A percentile compares a stretch with the other conserved stretches of the same genome.
These are phyloP conservation scores for Neonectria ditissima DNA, from an alignment of 2,329 filamentous ascomycete species.

Conservation along the genomic window DNA sequence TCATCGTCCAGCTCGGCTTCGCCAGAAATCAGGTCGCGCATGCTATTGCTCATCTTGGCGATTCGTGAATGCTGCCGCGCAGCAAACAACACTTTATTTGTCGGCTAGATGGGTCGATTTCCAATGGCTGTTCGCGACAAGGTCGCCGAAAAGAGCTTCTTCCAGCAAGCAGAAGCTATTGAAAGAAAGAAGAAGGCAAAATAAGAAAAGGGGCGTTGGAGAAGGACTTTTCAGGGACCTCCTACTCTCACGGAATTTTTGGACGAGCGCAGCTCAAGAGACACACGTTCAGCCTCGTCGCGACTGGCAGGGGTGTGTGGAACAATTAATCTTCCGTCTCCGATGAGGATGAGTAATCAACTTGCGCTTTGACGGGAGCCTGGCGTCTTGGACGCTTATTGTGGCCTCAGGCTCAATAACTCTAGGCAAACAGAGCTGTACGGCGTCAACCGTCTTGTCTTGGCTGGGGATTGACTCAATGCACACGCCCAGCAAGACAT, in stretches of 20 bases:
- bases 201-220: constrained; percentile 26
- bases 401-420: neutral
- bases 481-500: neutral
- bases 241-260: constrained; percentile 42
- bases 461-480: too few species aligned
- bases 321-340: constrained; percentile 33
- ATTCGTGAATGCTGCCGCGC: constrained; percentile 41
- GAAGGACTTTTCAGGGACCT: constrained; percentile 31
- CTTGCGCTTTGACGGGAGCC: too few species aligned
- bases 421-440: neutral
- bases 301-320: constrained; percentile 38
- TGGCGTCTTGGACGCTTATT: too few species aligned
- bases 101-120: constrained; percentile 29
- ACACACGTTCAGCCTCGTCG: constrained; percentile 47
- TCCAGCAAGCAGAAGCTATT: constrained; percentile 4
- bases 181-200: constrained; percentile 18
- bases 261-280: constrained; percentile 40
- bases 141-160: constrained; percentile 5
- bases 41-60: constrained; percentile 69
- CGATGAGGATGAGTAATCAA: constrained; percentile 23
- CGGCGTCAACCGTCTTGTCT: too few species aligned
- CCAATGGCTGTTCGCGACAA: constrained; percentile 5
- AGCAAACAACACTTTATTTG: constrained; percentile 42
- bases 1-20: constrained; percentile 89
- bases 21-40: constrained; percentile 83